These are phyloP conservation scores for Thinopyrum obtusiflorum DNA, from an alignment of 202 grass and related monocot genomes.

Conservation along the genomic window DNA sequence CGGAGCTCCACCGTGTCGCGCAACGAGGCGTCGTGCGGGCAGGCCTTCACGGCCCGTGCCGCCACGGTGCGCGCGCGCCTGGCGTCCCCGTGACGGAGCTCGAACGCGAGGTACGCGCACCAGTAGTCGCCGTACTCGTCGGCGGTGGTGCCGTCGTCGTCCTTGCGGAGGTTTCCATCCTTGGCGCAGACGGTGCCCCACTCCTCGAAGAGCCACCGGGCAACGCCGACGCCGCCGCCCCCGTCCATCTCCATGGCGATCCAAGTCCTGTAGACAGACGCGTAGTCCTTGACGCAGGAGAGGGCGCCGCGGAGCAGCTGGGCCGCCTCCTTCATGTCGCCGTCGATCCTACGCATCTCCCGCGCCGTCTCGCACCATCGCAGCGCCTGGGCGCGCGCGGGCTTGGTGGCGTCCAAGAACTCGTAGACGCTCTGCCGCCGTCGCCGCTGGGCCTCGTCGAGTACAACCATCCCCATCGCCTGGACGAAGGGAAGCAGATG, in stretches of 20 bases:
- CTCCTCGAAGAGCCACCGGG: neutral
- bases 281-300: neutral
- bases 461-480: neutral
- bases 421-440: neutral
- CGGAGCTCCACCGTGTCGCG: neutral
- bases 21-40: slow-evolving; percentile 1
- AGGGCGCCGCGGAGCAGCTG: slow-evolving; percentile 7
- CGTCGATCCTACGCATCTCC: neutral
- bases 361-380: slow-evolving; percentile 13
- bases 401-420: neutral
- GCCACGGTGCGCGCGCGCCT: neutral
- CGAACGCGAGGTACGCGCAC: slow-evolving; percentile 30
- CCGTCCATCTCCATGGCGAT: slow-evolving; percentile 21
- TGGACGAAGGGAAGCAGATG: neutral
- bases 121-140: slow-evolving; percentile 20
- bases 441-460: neutral
- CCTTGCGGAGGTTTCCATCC: neutral
- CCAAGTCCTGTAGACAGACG: slow-evolving; percentile 14
- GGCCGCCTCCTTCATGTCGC: neutral
- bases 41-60: neutral
- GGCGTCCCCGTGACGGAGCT: neutral
- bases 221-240: neutral
- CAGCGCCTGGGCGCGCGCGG: neutral
- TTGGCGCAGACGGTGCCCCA: neutral
- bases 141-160: neutral